These are phyloP conservation scores for Wickerhamiella cacticola DNA, from an alignment of 805 yeast species.

Conservation along the genomic window DNA sequence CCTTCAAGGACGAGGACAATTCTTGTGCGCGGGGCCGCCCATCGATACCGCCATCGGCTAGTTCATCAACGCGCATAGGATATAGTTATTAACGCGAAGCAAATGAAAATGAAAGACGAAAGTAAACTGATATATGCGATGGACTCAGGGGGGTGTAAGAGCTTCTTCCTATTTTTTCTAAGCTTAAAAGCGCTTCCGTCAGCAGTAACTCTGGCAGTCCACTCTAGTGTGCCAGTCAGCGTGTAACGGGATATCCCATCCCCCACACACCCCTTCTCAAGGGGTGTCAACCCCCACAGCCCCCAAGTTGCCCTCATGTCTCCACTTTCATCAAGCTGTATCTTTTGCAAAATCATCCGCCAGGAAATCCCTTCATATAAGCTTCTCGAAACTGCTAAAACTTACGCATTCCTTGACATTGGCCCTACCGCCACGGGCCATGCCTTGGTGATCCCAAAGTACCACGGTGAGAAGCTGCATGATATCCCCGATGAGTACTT, in stretches of 20 bases:
- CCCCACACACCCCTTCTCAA: not conserved
- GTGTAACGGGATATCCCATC: not conserved
- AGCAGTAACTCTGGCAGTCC: not conserved
- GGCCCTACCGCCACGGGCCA: slow-evolving; percentile 89
- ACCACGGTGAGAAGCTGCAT: slow-evolving; percentile 87
- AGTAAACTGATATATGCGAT: too few species aligned
- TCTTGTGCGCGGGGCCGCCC: slow-evolving; percentile 23
- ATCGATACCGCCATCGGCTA: slow-evolving; percentile 9
- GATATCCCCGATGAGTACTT: slow-evolving; percentile 85
- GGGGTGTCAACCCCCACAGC: not conserved
- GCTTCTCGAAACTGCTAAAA: slow-evolving; percentile 67
- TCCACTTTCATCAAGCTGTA: slow-evolving; percentile 36
- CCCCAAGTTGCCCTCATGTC: slow-evolving; percentile 8
- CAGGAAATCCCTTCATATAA: slow-evolving; percentile 94
- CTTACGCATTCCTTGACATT: slow-evolving; percentile 79
- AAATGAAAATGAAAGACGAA: too few species aligned
- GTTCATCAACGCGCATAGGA: slow-evolving; percentile 10
- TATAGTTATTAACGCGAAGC: too few species aligned
- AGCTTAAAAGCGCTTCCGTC: too few species aligned
- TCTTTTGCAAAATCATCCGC: slow-evolving; percentile 88
- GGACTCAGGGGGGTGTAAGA: too few species aligned
- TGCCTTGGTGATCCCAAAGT: slow-evolving; percentile 79
- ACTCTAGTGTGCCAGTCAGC: not conserved
- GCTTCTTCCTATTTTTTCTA: too few species aligned
- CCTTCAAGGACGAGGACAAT: slow-evolving; percentile 17